Evolutionary conservation across 2,329 filamentous ascomycete species (phyloP).

Genomic region (Stachybotrys elegans): DNA sequence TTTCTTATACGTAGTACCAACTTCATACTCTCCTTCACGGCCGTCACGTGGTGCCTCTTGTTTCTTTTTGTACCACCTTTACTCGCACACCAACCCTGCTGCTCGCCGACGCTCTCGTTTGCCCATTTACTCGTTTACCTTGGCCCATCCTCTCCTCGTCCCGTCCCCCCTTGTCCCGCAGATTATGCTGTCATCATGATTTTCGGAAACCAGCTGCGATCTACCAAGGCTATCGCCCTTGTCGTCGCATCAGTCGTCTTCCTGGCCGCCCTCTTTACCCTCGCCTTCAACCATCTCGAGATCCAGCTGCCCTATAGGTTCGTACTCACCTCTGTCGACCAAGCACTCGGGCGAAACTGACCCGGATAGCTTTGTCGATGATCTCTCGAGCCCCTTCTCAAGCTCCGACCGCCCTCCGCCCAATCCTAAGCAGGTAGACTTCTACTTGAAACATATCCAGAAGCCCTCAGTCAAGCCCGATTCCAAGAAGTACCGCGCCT

Average conservation of each 20-base stretch:
- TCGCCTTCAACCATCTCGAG: conserved; percentile 27
- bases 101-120: too few relatives aligned
- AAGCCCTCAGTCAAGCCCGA: conserved; percentile 22
- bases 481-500: conserved; percentile 20
- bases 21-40: too few relatives aligned
- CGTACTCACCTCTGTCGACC: not conserved
- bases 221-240: conserved; percentile 23
- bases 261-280: conserved; percentile 23
- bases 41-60: too few relatives aligned
- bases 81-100: too few relatives aligned
- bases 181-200: conserved; percentile 22
- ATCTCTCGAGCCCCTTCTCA: too few relatives aligned
- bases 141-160: too few relatives aligned
- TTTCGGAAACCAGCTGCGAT: conserved; percentile 22
- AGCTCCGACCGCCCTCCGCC: too few relatives aligned
- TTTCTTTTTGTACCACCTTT: too few relatives aligned
- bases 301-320: conserved; percentile 14
- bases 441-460: conserved; percentile 27
- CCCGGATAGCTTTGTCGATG: not conserved
- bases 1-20: too few relatives aligned
- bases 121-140: too few relatives aligned
- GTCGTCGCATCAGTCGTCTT: conserved; percentile 25
- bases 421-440: conserved; percentile 20
- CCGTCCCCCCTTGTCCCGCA: too few relatives aligned
- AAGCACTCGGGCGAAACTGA: not conserved